Evolutionary conservation across 75 land plant species (phyloP).

Genomic region (Selaginella moellendorffii): DNA sequence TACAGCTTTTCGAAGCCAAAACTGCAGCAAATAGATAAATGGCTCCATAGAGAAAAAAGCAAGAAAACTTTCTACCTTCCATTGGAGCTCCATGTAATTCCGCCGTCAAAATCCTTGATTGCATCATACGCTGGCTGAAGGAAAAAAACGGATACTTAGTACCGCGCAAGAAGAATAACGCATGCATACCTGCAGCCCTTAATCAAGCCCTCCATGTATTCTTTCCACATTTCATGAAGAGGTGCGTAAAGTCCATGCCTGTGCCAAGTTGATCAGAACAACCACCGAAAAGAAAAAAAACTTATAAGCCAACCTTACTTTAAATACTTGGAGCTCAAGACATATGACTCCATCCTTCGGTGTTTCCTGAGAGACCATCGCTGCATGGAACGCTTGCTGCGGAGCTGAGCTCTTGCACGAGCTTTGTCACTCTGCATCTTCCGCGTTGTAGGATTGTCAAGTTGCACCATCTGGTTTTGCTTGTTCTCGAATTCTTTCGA

Average conservation of each 20-base stretch:
- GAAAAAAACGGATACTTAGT: no score
- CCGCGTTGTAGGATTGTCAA: background rate
- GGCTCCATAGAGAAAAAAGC: no score
- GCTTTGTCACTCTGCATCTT: background rate
- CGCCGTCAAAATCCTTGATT: background rate
- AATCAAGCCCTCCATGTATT: background rate
- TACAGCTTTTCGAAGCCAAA: constrained; percentile 40
- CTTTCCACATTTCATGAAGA: constrained; percentile 1
- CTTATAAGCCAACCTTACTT: no score
- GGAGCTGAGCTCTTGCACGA: background rate
- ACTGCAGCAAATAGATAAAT: no score
- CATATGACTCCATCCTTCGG: background rate
- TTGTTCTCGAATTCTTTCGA: background rate
- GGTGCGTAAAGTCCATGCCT: background rate
- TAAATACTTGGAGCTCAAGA: background rate
- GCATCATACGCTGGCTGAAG: no score
- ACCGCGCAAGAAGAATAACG: background rate
- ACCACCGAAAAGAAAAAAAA: no score
- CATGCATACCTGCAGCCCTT: background rate
- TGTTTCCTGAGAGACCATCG: background rate
- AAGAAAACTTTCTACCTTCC: no score
- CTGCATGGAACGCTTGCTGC: background rate
- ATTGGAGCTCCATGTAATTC: background rate
- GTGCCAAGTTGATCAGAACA: background rate
- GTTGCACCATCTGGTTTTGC: background rate